Base-by-base conservation (phyloP, 352 stramenopile species). In the Pythium folliculosum region DNA sequence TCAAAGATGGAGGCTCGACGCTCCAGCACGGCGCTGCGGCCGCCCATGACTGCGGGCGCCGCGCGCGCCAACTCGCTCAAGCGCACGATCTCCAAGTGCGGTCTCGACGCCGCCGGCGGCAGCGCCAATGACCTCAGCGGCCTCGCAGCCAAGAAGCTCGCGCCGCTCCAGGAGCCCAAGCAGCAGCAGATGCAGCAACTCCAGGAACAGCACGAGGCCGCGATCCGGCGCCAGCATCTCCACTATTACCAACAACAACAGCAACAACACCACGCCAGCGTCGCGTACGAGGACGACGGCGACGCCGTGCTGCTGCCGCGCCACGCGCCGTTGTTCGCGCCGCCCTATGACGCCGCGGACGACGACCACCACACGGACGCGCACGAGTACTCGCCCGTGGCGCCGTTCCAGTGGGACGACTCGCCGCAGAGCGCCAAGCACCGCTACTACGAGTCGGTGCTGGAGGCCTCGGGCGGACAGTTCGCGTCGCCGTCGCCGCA, bases 61-160 rank as follows among this genome's bases (percentile, higher is more conserved):
- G 27, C 37, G 1, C 61, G 61, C 0, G 22, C 57, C 47, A 70
- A 63, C 23, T 55, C 68, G 49, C 81, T 92, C 52, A 92, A 92
- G 70, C 81, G 83, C 63, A 92, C 83, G 23, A 90, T 92, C 72
- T 92, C 83, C 63, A 90, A 92, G 72, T 92, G 81, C 60, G 80
- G 77, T 27, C 82, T 91, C 70, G 75, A 82, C 61, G 68, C 55
- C 23, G 67, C 59, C 16, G 49, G 59, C 16, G 49, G 45, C 43
- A 76, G 71, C 58, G 62, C 63, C 53, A 63, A 62, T 47, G 50
- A 69, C 14, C 32, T 63, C 30, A 59, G 55, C 35, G 45, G 40
- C 12, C 50, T 77, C 43, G 71, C 71, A 21, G 70, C 69, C 55
- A 91, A 90, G 63, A 82, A 83, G 53, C 66, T 88, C 5, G 80